Conservation (phyloP, 345 rosid genomes). For the Schrenkiella parvula region DNA sequence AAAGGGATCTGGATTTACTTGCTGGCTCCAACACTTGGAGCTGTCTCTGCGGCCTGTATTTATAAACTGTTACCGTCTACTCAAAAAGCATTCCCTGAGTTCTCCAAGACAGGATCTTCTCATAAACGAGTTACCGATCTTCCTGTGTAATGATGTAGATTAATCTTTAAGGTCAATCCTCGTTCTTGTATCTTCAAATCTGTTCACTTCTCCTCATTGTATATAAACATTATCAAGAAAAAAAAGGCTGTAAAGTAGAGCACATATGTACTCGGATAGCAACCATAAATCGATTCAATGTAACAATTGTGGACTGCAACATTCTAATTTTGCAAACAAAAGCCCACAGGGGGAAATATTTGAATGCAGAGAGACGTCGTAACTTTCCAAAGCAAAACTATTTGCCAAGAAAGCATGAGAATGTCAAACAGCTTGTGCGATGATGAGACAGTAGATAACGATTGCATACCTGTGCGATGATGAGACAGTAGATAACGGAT, state of each 20-base stretch:
- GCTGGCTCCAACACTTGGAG: constrained; percentile 46
- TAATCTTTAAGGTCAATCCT: not conserved
- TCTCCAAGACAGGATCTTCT: constrained; percentile 47
- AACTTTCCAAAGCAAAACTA: no score
- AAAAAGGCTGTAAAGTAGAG: not conserved
- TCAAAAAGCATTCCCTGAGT: constrained; percentile 55
- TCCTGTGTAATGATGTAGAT: constrained; percentile 22
- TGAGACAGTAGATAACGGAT: no score
- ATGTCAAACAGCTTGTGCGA: no score
- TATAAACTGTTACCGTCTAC: constrained; percentile 42
- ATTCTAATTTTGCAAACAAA: no score
- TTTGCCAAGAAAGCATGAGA: no score
- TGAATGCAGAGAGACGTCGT: no score
- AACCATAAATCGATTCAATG: not conserved
- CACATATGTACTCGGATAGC: not conserved
- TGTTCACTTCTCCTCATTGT: not conserved
- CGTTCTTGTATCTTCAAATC: not conserved
- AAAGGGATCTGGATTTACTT: constrained; percentile 44
- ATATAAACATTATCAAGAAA: not conserved
- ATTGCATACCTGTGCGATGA: no score
- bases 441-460: no score
- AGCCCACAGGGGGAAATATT: no score
- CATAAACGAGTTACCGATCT: constrained; percentile 30
- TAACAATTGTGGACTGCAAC: not conserved
- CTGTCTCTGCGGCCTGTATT: constrained; percentile 47